phyloP scores from a whole-genome alignment of 2,329 filamentous ascomycete species.

The Colletotrichum tropicicola region DNA sequence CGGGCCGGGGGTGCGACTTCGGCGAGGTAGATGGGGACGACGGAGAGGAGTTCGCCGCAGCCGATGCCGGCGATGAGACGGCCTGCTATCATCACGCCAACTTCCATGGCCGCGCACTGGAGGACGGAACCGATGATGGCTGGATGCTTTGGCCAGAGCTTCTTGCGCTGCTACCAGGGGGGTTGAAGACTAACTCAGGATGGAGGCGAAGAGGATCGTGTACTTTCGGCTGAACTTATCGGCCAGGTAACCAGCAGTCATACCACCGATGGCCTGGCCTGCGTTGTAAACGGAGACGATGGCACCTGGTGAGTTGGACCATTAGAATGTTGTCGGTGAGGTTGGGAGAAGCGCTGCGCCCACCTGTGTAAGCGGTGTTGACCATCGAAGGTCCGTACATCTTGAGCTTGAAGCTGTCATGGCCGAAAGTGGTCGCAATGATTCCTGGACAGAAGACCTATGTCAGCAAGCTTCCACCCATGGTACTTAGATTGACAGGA shows the following conservation, averaged over 20 bases:
- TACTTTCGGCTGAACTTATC: conserved; percentile 45
- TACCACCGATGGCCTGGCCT: conserved; percentile 40
- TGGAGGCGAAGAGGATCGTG: conserved; percentile 40
- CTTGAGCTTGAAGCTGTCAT: conserved; percentile 41
- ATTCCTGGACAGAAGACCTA: conserved; percentile 36
- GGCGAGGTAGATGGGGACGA: conserved; percentile 38
- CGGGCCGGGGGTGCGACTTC: conserved; percentile 36
- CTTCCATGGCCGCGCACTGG: conserved; percentile 35
- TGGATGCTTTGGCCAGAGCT: conserved; percentile 15
- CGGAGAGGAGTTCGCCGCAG: conserved; percentile 33
- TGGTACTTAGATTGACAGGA: neutral
- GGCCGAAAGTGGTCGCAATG: conserved; percentile 43
- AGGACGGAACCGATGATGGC: conserved; percentile 33
- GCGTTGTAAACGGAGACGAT: conserved; percentile 45
- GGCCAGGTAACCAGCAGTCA: conserved; percentile 41
- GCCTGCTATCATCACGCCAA: conserved; percentile 40
- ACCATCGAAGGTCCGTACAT: conserved; percentile 39
- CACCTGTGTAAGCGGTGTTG: conserved; percentile 36
- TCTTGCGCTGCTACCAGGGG: neutral
- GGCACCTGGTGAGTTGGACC: conserved; percentile 28
- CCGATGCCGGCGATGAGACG: conserved; percentile 33
- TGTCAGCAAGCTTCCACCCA: neutral
- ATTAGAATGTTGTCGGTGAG: neutral
- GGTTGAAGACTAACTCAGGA: conserved; percentile 24
- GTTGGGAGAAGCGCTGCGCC: no score